Evolutionary conservation across 495 filamentous ascomycete genomes (phyloP).

Genomic region (Tetracladium marchalianum): DNA sequence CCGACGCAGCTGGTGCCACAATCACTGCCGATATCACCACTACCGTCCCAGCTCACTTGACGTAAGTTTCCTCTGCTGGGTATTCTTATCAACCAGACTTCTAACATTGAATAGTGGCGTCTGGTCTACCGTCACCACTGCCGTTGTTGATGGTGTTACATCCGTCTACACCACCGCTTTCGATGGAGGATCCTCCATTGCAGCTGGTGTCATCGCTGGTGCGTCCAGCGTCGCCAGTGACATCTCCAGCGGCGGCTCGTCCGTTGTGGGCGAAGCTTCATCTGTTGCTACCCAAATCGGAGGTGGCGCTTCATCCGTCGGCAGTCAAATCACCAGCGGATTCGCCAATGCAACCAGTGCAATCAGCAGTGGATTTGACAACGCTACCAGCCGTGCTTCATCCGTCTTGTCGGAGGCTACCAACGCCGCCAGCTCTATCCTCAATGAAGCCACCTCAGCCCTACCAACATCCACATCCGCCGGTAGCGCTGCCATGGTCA

Average conservation of each 20-base stretch:
- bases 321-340: too few species aligned
- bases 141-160: conserved; percentile 5
- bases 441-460: background rate
- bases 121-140: conserved; percentile 1
- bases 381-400: too few species aligned
- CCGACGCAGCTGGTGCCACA: conserved; percentile 1
- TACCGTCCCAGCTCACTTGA: background rate
- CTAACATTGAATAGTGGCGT: conserved; percentile 1
- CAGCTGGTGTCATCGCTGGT: background rate
- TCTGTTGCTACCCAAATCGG: too few species aligned
- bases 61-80: too few species aligned
- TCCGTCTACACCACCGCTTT: conserved; percentile 4
- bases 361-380: too few species aligned
- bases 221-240: conserved; percentile 1
- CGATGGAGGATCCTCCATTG: background rate
- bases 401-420: too few species aligned
- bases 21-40: conserved; percentile 1
- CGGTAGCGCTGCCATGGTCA: background rate
- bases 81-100: background rate
- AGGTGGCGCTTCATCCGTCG: too few species aligned
- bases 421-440: too few species aligned
- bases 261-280: too few species aligned
- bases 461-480: background rate
- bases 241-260: too few species aligned
- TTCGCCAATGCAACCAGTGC: too few species aligned